These are phyloP conservation scores for Salix koriyanagi DNA, from an alignment of 345 rosid species.

Conservation along the genomic window DNA sequence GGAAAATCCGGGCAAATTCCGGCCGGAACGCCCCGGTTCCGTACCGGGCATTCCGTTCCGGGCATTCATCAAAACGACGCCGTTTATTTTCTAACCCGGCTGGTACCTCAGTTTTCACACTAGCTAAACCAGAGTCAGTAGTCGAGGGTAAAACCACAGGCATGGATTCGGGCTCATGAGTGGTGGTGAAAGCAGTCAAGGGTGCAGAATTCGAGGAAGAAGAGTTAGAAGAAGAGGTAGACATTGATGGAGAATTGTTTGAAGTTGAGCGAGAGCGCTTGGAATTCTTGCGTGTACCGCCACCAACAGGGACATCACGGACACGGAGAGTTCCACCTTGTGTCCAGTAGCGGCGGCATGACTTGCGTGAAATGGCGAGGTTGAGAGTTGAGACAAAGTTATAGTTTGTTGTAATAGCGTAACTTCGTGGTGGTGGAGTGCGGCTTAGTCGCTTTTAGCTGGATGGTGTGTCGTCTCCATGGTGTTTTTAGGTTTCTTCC, in stretches of 20 bases:
- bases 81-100: background rate
- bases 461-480: conserved; percentile 19
- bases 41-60: too few relatives aligned
- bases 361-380: conserved; percentile 63
- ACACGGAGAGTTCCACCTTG: conserved; percentile 74
- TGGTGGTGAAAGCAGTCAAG: conserved; percentile 16
- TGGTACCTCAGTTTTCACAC: conserved; percentile 11
- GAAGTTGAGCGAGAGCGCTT: conserved; percentile 41
- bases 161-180: conserved; percentile 24
- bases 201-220: background rate
- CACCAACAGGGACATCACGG: conserved; percentile 62
- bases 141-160: conserved; percentile 9
- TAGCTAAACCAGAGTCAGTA: conserved; percentile 10
- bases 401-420: too few relatives aligned
- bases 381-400: conserved; percentile 42
- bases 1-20: too few relatives aligned
- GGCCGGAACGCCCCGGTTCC: too few relatives aligned
- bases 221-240: conserved; percentile 26
- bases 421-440: conserved; percentile 46
- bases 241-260: conserved; percentile 6
- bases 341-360: conserved; percentile 73
- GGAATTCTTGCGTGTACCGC: conserved; percentile 54
- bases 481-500: conserved; percentile 4
- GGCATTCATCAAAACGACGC: too few relatives aligned
- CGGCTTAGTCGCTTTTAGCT: conserved; percentile 27